Evolutionary conservation across 176 grass and related monocot species (phyloP).

Genomic region (Musa troglodytarum): DNA sequence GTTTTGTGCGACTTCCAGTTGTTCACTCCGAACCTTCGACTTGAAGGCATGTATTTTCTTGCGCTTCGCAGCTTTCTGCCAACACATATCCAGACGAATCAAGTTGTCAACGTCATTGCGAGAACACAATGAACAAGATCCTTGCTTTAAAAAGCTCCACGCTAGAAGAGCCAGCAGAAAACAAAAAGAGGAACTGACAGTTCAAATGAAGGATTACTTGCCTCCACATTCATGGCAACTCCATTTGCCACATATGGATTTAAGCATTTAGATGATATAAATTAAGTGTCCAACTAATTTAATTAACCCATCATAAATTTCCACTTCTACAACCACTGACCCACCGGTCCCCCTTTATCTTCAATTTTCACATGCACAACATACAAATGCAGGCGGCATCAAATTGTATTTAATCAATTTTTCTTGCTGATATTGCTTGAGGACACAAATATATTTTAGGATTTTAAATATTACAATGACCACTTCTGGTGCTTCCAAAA

Average conservation of each 20-base stretch:
- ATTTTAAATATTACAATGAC: no score
- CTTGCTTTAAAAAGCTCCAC: background rate
- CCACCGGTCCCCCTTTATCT: background rate
- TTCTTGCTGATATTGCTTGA: no score
- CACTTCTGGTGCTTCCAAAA: background rate
- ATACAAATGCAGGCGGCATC: background rate
- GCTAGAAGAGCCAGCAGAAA: background rate
- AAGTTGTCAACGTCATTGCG: background rate
- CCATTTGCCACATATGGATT: background rate
- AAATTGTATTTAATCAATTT: no score
- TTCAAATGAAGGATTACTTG: no score
- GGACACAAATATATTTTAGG: no score
- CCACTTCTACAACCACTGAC: background rate
- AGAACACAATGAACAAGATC: background rate
- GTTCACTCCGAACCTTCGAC: conserved; percentile 84
- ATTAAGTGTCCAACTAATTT: background rate
- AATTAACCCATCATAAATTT: no score
- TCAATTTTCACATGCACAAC: background rate
- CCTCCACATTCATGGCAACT: no score
- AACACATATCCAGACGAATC: conserved; percentile 3
- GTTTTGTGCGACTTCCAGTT: conserved; percentile 81
- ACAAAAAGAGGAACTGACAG: background rate
- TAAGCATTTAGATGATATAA: background rate
- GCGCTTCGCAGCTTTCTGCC: conserved; percentile 78
- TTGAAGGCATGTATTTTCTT: conserved; percentile 99